Conservation (phyloP, 768 basidiomycete genomes). For the Lentinula guzmanii region DNA sequence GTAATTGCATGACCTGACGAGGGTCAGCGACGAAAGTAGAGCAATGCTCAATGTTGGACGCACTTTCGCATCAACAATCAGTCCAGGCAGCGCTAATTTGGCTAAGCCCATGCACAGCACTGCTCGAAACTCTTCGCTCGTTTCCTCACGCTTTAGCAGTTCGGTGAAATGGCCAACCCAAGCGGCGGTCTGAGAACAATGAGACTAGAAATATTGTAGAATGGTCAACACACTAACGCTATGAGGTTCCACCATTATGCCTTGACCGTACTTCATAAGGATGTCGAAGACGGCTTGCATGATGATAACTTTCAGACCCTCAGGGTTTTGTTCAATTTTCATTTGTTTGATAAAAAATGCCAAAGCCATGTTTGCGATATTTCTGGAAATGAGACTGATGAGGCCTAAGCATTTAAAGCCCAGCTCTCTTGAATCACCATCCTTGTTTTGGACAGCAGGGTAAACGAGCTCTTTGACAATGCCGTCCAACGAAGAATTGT, state of each 20-base stretch:
- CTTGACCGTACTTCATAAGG: slow-evolving; percentile 74
- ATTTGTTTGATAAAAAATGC: slow-evolving; percentile 2
- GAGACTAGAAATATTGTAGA: background rate
- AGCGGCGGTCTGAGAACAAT: slow-evolving; percentile 35
- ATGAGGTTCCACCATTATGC: slow-evolving; percentile 37
- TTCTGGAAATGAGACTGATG: slow-evolving; percentile 1
- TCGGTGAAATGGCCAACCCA: slow-evolving; percentile 43
- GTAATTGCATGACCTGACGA: slow-evolving; percentile 29
- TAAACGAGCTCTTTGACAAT: slow-evolving; percentile 30
- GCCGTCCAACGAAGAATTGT: slow-evolving; percentile 44
- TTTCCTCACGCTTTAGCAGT: slow-evolving; percentile 36
- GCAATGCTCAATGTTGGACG: slow-evolving; percentile 14
- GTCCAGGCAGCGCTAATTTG: slow-evolving; percentile 79
- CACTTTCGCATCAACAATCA: slow-evolving; percentile 69
- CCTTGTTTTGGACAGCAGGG: slow-evolving; percentile 2
- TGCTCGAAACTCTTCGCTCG: slow-evolving; percentile 49
- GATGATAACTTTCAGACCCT: slow-evolving; percentile 60
- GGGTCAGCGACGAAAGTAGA: slow-evolving; percentile 34
- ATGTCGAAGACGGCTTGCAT: slow-evolving; percentile 83
- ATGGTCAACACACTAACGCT: slow-evolving; percentile 20
- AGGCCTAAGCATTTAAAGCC: background rate
- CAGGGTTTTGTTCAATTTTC: slow-evolving; percentile 21
- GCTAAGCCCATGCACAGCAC: slow-evolving; percentile 72
- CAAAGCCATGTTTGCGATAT: background rate
- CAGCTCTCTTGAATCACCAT: background rate